Conservation (phyloP, 805 yeast species). For the Pichia pseudocactophila region DNA sequence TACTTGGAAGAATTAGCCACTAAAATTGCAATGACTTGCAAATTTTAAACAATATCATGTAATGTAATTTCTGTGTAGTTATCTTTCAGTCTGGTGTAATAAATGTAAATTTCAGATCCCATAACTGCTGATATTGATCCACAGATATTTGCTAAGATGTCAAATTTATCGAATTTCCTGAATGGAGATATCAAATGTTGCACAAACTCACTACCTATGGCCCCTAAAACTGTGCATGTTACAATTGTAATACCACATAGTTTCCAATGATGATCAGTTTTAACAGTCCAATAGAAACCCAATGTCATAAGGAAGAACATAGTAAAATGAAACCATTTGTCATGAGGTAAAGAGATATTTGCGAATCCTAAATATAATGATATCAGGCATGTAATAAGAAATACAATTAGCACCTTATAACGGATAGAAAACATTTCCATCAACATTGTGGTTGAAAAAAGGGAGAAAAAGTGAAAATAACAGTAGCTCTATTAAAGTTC, state of each 20-base stretch:
- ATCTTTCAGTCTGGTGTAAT: not conserved
- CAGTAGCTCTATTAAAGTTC: too few species aligned
- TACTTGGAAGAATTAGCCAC: conserved; percentile 53
- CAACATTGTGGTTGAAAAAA: too few species aligned
- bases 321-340: conserved; percentile 39
- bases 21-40: conserved; percentile 44
- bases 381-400: not conserved
- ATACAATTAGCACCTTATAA: not conserved
- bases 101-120: conserved; percentile 12
- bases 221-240: conserved; percentile 36
- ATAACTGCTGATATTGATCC: conserved; percentile 23
- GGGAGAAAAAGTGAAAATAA: too few species aligned
- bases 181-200: conserved; percentile 37
- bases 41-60: conserved; percentile 28
- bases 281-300: conserved; percentile 39
- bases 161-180: conserved; percentile 35
- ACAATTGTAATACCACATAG: conserved; percentile 29
- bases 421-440: not conserved
- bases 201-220: conserved; percentile 39
- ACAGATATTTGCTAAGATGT: conserved; percentile 21
- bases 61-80: not conserved
- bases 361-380: conserved; percentile 43
- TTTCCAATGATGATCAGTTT: conserved; percentile 27
- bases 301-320: conserved; percentile 37
- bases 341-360: conserved; percentile 36